Conservation (phyloP, 352 stramenopile genomes). For the Phytophthora tubulina region DNA sequence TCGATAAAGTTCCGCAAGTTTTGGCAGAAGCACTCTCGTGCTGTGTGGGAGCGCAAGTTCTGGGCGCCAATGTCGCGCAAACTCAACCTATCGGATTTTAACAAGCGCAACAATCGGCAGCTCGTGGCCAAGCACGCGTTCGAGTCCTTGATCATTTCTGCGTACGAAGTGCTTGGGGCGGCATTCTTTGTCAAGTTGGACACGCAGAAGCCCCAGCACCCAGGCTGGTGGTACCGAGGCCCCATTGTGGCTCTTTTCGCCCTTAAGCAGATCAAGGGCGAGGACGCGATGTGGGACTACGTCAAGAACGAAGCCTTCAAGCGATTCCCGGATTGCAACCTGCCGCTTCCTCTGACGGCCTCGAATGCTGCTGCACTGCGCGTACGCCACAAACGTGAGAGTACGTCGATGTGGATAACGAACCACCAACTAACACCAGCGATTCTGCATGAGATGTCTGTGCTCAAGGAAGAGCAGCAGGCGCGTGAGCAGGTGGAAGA, state of each 20-base stretch:
- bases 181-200: conserved; percentile 63
- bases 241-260: conserved; percentile 48
- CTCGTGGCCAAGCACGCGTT: conserved; percentile 46
- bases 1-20: conserved; percentile 44
- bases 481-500: background rate
- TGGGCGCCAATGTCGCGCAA: conserved; percentile 46
- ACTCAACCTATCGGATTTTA: conserved; percentile 13
- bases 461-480: conserved; percentile 19
- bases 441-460: conserved; percentile 30
- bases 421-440: conserved; percentile 20
- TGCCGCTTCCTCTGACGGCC: conserved; percentile 44
- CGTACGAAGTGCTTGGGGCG: conserved; percentile 44
- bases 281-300: conserved; percentile 46
- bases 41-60: conserved; percentile 70
- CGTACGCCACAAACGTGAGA: conserved; percentile 19
- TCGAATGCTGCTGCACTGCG: conserved; percentile 43
- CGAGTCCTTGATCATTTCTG: conserved; percentile 41
- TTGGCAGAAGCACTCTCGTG: conserved; percentile 45
- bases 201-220: conserved; percentile 36
- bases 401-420: conserved; percentile 43
- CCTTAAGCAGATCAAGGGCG: conserved; percentile 38
- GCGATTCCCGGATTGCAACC: conserved; percentile 59
- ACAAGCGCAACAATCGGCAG: conserved; percentile 47
- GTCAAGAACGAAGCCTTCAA: conserved; percentile 40
- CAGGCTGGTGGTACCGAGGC: conserved; percentile 65